phyloP scores from a whole-genome alignment of 768 basidiomycete species.

The Naganishia vaughanmartiniae region DNA sequence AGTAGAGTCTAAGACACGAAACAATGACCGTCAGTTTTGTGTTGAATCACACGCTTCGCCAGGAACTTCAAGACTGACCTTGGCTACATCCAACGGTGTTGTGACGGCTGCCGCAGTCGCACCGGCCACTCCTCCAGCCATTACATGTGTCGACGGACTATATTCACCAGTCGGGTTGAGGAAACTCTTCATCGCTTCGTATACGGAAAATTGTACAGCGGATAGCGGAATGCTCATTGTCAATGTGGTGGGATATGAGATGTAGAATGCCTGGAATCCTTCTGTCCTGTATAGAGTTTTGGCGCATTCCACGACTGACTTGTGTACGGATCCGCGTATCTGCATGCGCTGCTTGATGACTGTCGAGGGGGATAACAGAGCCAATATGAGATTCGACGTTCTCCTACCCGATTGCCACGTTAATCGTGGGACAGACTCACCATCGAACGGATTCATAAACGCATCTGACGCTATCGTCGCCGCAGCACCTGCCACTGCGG shows the following conservation, averaged over 20 bases:
- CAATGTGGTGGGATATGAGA: slow-evolving; percentile 96
- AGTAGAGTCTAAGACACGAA: slow-evolving; percentile 63
- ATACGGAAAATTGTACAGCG: slow-evolving; percentile 94
- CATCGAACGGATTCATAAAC: slow-evolving; percentile 99
- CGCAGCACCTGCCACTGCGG: slow-evolving; percentile 86
- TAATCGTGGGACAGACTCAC: slow-evolving; percentile 56
- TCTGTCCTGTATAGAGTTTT: slow-evolving; percentile 78
- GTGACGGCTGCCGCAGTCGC: slow-evolving; percentile 93
- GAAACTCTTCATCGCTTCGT: slow-evolving; percentile 83
- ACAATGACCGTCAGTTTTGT: neutral
- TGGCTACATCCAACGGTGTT: slow-evolving; percentile 94
- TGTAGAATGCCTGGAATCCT: slow-evolving; percentile 87
- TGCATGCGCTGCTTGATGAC: slow-evolving; percentile 99
- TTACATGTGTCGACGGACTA: slow-evolving; percentile 87
- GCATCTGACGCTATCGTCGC: slow-evolving; percentile 95
- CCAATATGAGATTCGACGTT: neutral
- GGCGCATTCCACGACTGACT: slow-evolving; percentile 81
- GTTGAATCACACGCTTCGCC: neutral
- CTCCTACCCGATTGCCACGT: neutral
- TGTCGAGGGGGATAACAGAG: slow-evolving; percentile 48
- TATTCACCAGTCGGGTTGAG: slow-evolving; percentile 83
- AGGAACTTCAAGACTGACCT: slow-evolving; percentile 52
- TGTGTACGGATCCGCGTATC: slow-evolving; percentile 86
- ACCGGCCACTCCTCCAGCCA: slow-evolving; percentile 87
- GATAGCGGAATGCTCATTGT: slow-evolving; percentile 97